Base-by-base conservation (phyloP, 2,329 filamentous ascomycete genomes). In the Cadophora sp. region DNA sequence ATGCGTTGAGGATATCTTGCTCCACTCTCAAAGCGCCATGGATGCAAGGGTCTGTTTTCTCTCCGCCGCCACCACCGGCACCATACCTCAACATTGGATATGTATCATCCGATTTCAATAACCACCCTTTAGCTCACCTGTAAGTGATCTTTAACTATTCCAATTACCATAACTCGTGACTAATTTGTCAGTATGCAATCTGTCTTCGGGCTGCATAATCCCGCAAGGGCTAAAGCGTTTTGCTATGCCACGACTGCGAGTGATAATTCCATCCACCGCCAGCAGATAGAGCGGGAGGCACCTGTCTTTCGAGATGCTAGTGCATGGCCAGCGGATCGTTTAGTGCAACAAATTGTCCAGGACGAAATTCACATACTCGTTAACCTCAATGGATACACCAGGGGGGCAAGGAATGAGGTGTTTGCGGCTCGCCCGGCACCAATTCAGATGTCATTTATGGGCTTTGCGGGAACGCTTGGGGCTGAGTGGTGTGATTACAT, bases 371-470 rank as follows among this genome's bases (percentile, higher is more conserved):
- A 99, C 77, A 96, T 99, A 51, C 85, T 99, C 24, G 89, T 99
- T 75, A 99, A 99, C 72, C 85, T 99, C n/a, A 99, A 99, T 75
- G 96, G 96, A 12, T 99, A 99, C 79, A 99, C 96, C 0, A 87
- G 96, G 64, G 96, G 96, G 34, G 96, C 96, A n/a, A 89, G 94
- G 27, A 99, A 99, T 74, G 96, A 99, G 77, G 91, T 99, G 4
- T 99, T 99, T 79, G 96, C 96, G 26, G 96, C 96, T 26, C 89
- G 97, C 29, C 93, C 96, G 19, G 94, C 94, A 1, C 96, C 96
- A 0, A 93, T 99, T 53, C 96, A 99, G 73, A 99, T 99, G 96
- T 97, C 96, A 0, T 99, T 99, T 76, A 99, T 99, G 96, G 96
- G 96, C 0, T 99, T 99, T 78, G 96, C 96, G 0, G 96, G 96